Evolutionary conservation across 345 rosid genomes (phyloP).

Genomic region (Hypericum perforatum): DNA sequence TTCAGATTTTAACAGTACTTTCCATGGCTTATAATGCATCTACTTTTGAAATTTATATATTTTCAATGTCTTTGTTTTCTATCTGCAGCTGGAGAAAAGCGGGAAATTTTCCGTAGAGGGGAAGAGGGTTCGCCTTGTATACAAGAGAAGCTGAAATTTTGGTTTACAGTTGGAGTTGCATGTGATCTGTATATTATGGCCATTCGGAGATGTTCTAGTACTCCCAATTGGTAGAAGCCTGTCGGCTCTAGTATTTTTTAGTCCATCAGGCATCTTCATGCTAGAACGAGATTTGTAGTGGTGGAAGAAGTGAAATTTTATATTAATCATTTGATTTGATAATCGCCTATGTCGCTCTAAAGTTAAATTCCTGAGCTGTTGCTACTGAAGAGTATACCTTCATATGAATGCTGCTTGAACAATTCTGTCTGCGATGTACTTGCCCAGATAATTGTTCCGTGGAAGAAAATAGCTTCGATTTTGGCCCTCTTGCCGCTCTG

Average conservation of each 20-base stretch:
- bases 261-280: too few relatives aligned
- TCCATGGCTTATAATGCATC: too few relatives aligned
- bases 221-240: too few relatives aligned
- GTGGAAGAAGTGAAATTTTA: too few relatives aligned
- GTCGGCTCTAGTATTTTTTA: too few relatives aligned
- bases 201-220: neutral
- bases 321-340: too few relatives aligned
- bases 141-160: slow-evolving; percentile 32
- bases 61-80: neutral
- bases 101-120: slow-evolving; percentile 57
- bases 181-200: slow-evolving; percentile 12
- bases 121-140: slow-evolving; percentile 52
- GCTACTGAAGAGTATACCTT: slow-evolving; percentile 27
- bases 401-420: slow-evolving; percentile 45
- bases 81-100: slow-evolving; percentile 67
- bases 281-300: too few relatives aligned
- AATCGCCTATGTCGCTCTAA: slow-evolving; percentile 6
- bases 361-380: slow-evolving; percentile 4
- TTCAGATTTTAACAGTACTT: too few relatives aligned
- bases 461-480: slow-evolving; percentile 67
- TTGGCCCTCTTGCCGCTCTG: slow-evolving; percentile 61
- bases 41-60: too few relatives aligned
- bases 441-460: slow-evolving; percentile 56
- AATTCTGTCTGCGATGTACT: slow-evolving; percentile 63
- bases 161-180: neutral